Evolutionary conservation across 179 eudicot species (phyloP).

Genomic region (Kewa caespitosa): DNA sequence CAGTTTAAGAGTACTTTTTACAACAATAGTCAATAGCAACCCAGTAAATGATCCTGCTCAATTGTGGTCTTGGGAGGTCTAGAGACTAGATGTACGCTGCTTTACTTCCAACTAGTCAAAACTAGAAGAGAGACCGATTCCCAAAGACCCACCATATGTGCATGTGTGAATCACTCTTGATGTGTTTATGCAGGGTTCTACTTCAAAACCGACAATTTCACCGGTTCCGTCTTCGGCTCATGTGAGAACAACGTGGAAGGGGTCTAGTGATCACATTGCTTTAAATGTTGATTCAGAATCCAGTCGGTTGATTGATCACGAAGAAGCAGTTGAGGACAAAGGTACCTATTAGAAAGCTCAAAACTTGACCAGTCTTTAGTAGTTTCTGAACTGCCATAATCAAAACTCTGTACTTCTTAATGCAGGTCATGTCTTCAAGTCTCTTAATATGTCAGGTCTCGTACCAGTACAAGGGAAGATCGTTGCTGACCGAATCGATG

Average conservation of each 20-base stretch:
- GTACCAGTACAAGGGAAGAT: slow-evolving; percentile 87
- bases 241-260: slow-evolving; percentile 72
- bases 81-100: too few species aligned
- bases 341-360: slow-evolving; percentile 39
- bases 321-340: slow-evolving; percentile 74
- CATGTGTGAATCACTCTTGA: slow-evolving; percentile 10
- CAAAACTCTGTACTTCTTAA: slow-evolving; percentile 7
- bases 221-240: slow-evolving; percentile 74
- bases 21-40: too few species aligned
- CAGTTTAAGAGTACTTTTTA: too few species aligned
- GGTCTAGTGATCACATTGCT: slow-evolving; percentile 85
- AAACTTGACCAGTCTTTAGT: background rate
- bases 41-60: too few species aligned
- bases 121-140: too few species aligned
- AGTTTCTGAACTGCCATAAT: background rate
- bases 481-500: slow-evolving; percentile 84
- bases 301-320: slow-evolving; percentile 58
- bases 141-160: background rate
- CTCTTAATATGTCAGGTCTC: slow-evolving; percentile 85
- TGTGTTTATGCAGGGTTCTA: slow-evolving; percentile 51
- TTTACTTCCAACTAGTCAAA: too few species aligned
- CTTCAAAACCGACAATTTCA: slow-evolving; percentile 57
- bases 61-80: too few species aligned
- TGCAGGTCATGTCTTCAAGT: slow-evolving; percentile 91
- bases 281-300: slow-evolving; percentile 79